Evolutionary conservation across 2,329 filamentous ascomycete species (phyloP).

Genomic region (Hypoxylon rubiginosum): DNA sequence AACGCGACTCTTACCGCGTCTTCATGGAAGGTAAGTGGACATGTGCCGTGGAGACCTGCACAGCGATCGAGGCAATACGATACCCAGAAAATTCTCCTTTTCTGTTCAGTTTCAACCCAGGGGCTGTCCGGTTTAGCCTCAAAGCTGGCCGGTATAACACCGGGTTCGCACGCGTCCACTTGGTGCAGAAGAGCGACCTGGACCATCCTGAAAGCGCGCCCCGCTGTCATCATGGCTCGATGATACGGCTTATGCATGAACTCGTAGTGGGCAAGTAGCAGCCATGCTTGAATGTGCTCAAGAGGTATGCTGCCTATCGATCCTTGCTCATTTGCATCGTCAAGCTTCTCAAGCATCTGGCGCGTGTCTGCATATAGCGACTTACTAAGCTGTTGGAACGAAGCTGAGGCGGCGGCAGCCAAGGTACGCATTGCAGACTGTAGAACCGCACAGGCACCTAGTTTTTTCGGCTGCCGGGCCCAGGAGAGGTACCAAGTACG

Average conservation of each 20-base stretch:
- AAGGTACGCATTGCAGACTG: slow-evolving; percentile 6
- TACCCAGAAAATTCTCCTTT: not conserved
- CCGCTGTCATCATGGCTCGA: slow-evolving; percentile 11
- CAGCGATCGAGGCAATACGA: not conserved
- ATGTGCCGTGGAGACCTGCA: not conserved
- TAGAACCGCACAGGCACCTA: not conserved
- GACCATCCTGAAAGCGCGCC: slow-evolving; percentile 15
- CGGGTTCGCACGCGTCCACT: not conserved
- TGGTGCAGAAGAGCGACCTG: slow-evolving; percentile 9
- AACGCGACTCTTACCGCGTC: not conserved
- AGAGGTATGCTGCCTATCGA: not conserved
- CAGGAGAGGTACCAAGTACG: slow-evolving; percentile 12
- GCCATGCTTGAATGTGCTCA: slow-evolving; percentile 22
- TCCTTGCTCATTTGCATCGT: not conserved
- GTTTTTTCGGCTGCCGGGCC: not conserved
- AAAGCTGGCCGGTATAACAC: not conserved
- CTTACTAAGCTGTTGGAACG: not conserved
- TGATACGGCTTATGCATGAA: slow-evolving; percentile 3
- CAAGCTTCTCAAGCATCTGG: not conserved
- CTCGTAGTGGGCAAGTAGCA: slow-evolving; percentile 17
- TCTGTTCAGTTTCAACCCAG: not conserved
- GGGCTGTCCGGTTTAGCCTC: not conserved
- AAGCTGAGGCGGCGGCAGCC: not conserved
- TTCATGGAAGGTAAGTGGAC: slow-evolving; percentile 1
- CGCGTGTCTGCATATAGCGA: not conserved